Conservation (phyloP, 208 protist species). For the Trypanosoma avium region DNA sequence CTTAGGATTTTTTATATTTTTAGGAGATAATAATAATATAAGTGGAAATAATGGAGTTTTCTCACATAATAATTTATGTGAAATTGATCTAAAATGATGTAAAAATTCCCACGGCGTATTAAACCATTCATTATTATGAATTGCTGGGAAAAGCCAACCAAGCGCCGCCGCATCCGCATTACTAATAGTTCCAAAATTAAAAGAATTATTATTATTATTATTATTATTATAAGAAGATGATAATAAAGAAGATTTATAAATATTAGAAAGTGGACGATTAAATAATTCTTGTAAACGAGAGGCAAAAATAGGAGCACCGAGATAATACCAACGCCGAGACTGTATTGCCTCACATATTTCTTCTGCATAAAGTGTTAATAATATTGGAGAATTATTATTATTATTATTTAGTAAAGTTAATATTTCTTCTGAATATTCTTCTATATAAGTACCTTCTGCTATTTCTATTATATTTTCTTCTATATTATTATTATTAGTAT, state of each 20-base stretch:
- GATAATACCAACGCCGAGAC: conserved; percentile 4
- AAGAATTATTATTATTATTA: too few species aligned
- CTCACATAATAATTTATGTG: conserved; percentile 65
- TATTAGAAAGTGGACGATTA: background rate
- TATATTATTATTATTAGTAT: background rate
- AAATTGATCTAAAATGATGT: conserved; percentile 48
- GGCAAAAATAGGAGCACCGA: conserved; percentile 14
- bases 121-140: conserved; percentile 62
- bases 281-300: conserved; percentile 21
- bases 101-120: conserved; percentile 40
- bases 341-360: background rate
- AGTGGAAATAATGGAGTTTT: conserved; percentile 43
- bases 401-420: too few species aligned
- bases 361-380: background rate
- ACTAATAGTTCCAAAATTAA: too few species aligned
- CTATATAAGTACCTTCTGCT: too few species aligned
- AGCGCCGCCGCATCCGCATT: conserved; percentile 55
- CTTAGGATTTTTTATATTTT: background rate
- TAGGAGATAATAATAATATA: conserved; percentile 22
- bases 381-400: too few species aligned
- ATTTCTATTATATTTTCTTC: background rate
- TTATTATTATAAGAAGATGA: background rate
- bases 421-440: too few species aligned
- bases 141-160: conserved; percentile 54
- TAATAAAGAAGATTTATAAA: background rate